A percentile compares a stretch with the other conserved stretches of the same genome.
Evolutionary conservation across 768 basidiomycete species (phyloP).

Genomic region (Rhizopogon sp.): DNA sequence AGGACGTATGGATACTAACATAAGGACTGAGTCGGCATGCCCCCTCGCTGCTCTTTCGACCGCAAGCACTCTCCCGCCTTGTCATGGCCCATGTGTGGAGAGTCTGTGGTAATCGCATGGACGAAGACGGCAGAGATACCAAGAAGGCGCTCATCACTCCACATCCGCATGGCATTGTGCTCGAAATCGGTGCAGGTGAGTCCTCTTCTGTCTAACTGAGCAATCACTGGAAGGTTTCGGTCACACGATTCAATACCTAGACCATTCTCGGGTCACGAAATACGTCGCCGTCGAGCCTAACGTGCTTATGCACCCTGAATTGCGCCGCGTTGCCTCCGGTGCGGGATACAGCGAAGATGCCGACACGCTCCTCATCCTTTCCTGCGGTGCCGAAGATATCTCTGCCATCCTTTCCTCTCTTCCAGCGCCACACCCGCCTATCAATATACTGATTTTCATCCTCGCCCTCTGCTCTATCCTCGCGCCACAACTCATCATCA

Average conservation of each 20-base stretch:
- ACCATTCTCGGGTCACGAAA: slow-evolving; percentile 45
- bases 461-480: slow-evolving; percentile 67
- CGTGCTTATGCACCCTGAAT: slow-evolving; percentile 49
- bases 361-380: slow-evolving; percentile 52
- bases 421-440: slow-evolving; percentile 24
- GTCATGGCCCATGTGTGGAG: slow-evolving; percentile 61
- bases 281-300: slow-evolving; percentile 78
- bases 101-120: slow-evolving; percentile 40
- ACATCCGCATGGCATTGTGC: slow-evolving; percentile 53
- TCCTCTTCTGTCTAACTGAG: background rate
- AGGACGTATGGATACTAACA: too few species aligned
- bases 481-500: slow-evolving; percentile 43
- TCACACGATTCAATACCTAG: slow-evolving; percentile 50
- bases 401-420: slow-evolving; percentile 39
- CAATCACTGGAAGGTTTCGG: slow-evolving; percentile 36
- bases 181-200: slow-evolving; percentile 67
- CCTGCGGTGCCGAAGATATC: slow-evolving; percentile 60
- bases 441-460: slow-evolving; percentile 62
- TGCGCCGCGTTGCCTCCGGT: slow-evolving; percentile 42
- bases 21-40: too few species aligned
- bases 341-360: slow-evolving; percentile 50
- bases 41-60: slow-evolving; percentile 44
- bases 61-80: slow-evolving; percentile 39
- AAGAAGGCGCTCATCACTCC: slow-evolving; percentile 48
- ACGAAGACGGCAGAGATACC: slow-evolving; percentile 33